Evolutionary conservation across 768 basidiomycete genomes (phyloP), one percentile per base, ranked within the genome.

Genomic region (Dentipellis sp.): DNA sequence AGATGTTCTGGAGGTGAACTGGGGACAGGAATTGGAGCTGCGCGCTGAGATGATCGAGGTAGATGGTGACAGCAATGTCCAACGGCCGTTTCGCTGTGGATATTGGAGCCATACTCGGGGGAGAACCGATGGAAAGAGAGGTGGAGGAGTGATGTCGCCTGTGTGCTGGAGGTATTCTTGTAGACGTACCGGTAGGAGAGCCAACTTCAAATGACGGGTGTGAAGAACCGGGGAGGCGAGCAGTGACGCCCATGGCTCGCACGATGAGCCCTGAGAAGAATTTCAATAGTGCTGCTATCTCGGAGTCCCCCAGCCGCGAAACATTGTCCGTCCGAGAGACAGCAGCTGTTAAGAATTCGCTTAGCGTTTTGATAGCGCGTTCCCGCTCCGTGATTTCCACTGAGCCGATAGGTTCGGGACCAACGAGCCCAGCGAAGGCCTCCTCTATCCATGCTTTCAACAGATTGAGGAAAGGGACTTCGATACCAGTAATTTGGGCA

Each of bases 401-500:
- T 69, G 29, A 29, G 29, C 29, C 68, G 53, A n/a, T 65, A 65
- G 36, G 69, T 62, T 53, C 66, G 57, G 50, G 69, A 63, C 55
- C 75, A 55, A 62, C 56, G 10, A 68, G 61, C 6, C 78, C 79
- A 11, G 81, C 77, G 56, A 86, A 88, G 9, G 83, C 84, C 14
- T 77, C 78, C 50, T 78, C 72, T 36, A 88, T 83, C 86, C 88
- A 91, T 8, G 73, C 65, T 59, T 79, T 78, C 45, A 89, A 70
- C 50, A 84, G 66, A 40, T 74, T 69, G 22, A 88, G 68, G 36
- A 89, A 64, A 38, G 73, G 69, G 8, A 71, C 65, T 67, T 90
- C 88, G 61, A 88, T 78, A 17, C 88, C 88, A 37, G 80, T 69
- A 29, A 83, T 76, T 48, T 86, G 82, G 2, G 70, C 62, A 6